These are phyloP conservation scores for Pichia kudriavzevii DNA, from an alignment of 1,139 yeast species.

Conservation along the genomic window DNA sequence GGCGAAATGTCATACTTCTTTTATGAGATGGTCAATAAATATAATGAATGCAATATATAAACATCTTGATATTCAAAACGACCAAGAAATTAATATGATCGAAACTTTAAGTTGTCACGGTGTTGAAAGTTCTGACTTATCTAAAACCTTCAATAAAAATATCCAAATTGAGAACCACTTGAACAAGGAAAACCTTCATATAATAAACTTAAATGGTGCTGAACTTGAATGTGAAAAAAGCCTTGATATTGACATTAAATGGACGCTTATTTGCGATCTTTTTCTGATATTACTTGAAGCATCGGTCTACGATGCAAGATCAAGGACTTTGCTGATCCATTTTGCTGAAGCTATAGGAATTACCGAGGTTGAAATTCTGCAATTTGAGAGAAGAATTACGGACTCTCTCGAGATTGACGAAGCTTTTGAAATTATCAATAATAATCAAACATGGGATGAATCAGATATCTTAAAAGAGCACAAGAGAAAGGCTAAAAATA, in stretches of 20 bases:
- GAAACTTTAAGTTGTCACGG: conserved; percentile 83
- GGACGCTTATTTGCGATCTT: conserved; percentile 91
- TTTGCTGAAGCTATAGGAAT: conserved; percentile 62
- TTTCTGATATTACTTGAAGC: conserved; percentile 75
- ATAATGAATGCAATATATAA: conserved; percentile 65
- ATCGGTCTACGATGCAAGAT: conserved; percentile 83
- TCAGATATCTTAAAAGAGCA: conserved; percentile 54
- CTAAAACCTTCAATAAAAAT: conserved; percentile 33
- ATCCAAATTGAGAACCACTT: conserved; percentile 27
- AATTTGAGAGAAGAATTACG: conserved; percentile 85
- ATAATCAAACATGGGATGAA: conserved; percentile 65
- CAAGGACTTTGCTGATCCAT: conserved; percentile 61
- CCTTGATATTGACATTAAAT: conserved; percentile 68
- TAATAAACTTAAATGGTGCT: conserved; percentile 19
- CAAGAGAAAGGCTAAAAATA: conserved; percentile 56
- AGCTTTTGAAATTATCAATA: conserved; percentile 24
- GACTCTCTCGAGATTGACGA: conserved; percentile 70
- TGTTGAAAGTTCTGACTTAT: conserved; percentile 62
- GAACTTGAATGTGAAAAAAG: conserved; percentile 20
- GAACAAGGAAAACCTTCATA: conserved; percentile 10
- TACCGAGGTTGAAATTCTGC: conserved; percentile 58
- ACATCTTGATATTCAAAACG: conserved; percentile 63
- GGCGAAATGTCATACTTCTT: conserved; percentile 66
- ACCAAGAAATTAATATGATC: conserved; percentile 78
- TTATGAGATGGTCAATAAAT: conserved; percentile 79